These are phyloP conservation scores for Coccomyxa sp. DNA, from an alignment of 139 green algal genomes.

Conservation along the genomic window DNA sequence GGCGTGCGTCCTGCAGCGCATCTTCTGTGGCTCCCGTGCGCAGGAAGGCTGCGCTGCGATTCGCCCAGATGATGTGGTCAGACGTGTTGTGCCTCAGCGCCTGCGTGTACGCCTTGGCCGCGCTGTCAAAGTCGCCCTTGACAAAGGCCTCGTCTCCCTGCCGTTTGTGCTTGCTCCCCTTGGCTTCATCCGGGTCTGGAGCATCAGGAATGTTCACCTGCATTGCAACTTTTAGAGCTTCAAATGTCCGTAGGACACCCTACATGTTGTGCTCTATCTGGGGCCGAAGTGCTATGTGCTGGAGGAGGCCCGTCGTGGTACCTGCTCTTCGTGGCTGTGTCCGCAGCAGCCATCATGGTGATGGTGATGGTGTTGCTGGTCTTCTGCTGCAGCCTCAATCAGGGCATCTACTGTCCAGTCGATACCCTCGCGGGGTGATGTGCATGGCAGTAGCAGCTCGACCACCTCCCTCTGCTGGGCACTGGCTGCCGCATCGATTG, in stretches of 20 bases:
- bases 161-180: constrained; percentile 11
- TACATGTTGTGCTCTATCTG: not conserved
- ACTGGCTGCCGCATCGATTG: no score
- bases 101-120: constrained; percentile 8
- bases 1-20: constrained; percentile 34
- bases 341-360: not conserved
- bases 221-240: not conserved
- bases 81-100: constrained; percentile 20
- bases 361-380: not conserved
- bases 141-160: constrained; percentile 26
- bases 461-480: no score
- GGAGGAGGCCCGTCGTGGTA: not conserved
- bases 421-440: not conserved
- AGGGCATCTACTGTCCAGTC: constrained; percentile 25
- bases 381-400: not conserved
- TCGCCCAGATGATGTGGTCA: constrained; percentile 34
- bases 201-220: constrained; percentile 2
- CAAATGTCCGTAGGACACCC: not conserved
- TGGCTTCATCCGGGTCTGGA: constrained; percentile 9
- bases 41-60: constrained; percentile 33
- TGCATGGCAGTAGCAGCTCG: no score
- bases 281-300: not conserved
- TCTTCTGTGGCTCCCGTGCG: constrained; percentile 4
- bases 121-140: not conserved
- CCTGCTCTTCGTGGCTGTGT: not conserved